Base-by-base conservation (phyloP, 2,329 filamentous ascomycete species). In the Hirsutella rhossiliensis region DNA sequence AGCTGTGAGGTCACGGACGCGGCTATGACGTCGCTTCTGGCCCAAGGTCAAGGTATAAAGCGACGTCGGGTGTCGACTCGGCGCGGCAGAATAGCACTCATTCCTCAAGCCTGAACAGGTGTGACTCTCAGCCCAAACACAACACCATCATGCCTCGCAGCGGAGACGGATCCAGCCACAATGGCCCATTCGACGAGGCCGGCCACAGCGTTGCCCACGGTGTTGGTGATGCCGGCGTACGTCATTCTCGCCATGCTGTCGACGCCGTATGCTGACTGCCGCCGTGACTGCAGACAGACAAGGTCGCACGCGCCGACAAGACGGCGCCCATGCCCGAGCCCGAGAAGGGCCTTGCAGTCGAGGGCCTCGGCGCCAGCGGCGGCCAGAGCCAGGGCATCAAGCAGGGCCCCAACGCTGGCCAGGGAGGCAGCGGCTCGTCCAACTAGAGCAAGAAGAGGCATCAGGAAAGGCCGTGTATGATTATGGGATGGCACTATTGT, bases 241-340 rank as follows among this genome's bases (percentile, higher is more conserved):
- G 62, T 50, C 7, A 11, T 8, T n/a, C 19, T 19, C 29, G n/a
- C 5, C 34, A n/a, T 32, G 9, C 27, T 12, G 32, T n/a, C 6
- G 4, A 15, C 18, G 17, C 18, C 27, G 19, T 29, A 20, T 38
- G 19, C 29, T 47, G 23, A 44, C 13, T n/a, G n/a, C n/a, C n/a
- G 29, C 30, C 27, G 19, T 36, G n/a, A 47, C 46, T 40, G 38
- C 32, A 64, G 58, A 54, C 51, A 15, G 47, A 53, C 43, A 62
- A 65, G 27, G 69, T 73, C 29, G 51, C 56, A 42, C 67, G 69
- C 44, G 68, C 71, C 13, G 63, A 72, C 57, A 75, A 74, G 62
- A 66, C 68, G 2, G 71, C 71, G 1, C 61, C 63, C 2, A 51
- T 72, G 40, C 72, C 72, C 9, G 64, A 73, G 54, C 59, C 58